Evolutionary conservation across 2,329 filamentous ascomycete species (phyloP).

Genomic region (Parascedosporium putredinis): DNA sequence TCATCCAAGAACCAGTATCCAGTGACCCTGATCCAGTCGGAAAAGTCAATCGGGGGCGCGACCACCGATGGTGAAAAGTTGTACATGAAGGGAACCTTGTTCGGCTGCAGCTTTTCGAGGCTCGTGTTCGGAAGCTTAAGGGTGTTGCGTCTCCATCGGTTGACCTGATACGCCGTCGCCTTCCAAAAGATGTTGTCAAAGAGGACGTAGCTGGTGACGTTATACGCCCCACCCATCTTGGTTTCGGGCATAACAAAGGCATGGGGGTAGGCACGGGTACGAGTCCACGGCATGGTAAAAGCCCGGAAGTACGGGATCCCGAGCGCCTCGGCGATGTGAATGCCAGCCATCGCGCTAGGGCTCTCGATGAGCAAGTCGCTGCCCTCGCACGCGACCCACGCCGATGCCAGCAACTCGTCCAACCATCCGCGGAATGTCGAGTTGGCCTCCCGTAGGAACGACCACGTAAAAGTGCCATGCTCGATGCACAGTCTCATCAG

Average conservation of each 20-base stretch:
- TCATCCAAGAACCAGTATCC: constrained; percentile 98
- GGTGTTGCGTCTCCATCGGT: constrained; percentile 77
- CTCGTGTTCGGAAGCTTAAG: constrained; percentile 71
- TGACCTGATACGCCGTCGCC: constrained; percentile 81
- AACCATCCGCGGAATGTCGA: constrained; percentile 90
- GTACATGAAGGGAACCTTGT: constrained; percentile 97
- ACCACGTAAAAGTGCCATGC: constrained; percentile 91
- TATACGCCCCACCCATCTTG: constrained; percentile 92
- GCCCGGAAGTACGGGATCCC: constrained; percentile 92
- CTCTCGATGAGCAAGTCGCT: constrained; percentile 90
- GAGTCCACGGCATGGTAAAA: constrained; percentile 98
- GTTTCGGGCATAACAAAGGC: constrained; percentile 87
- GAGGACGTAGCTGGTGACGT: constrained; percentile 89
- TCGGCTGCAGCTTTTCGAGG: constrained; percentile 84
- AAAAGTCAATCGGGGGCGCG: constrained; percentile 87
- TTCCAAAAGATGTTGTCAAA: constrained; percentile 98
- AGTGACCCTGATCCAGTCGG: constrained; percentile 94
- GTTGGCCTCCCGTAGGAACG: constrained; percentile 81
- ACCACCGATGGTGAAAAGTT: constrained; percentile 94
- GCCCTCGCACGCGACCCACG: constrained; percentile 75
- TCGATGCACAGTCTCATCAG: constrained; percentile 95
- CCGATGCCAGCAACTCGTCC: constrained; percentile 72
- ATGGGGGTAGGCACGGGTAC: constrained; percentile 90
- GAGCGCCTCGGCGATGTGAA: constrained; percentile 91
- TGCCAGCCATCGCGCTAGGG: constrained; percentile 92